Conservation (phyloP, 1,139 yeast species). For the Taphrina sp. region DNA sequence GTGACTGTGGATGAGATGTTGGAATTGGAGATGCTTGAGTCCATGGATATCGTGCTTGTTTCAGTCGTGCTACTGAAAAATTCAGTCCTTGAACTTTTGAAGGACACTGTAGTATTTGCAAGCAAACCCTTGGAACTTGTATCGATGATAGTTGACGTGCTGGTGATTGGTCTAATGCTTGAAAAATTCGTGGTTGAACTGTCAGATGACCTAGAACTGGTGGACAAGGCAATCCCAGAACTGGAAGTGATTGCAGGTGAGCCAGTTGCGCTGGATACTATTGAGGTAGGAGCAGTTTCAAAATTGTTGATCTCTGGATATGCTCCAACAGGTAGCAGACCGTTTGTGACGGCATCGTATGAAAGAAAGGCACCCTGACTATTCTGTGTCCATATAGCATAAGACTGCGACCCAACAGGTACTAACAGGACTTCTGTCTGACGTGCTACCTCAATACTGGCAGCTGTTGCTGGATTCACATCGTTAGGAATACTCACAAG, state of each 20-base stretch:
- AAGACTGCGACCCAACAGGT: not conserved
- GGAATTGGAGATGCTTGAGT: too few relatives aligned
- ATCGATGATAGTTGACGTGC: not conserved
- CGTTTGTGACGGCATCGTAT: not conserved
- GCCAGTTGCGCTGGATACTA: not conserved
- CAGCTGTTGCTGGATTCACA: slow-evolving; percentile 6
- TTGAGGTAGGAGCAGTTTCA: not conserved
- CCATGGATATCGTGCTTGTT: too few relatives aligned
- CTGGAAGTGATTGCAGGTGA: too few relatives aligned
- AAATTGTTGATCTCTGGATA: slow-evolving; percentile 13
- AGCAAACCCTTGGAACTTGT: not conserved
- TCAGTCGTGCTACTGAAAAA: too few relatives aligned
- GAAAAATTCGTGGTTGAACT: not conserved
- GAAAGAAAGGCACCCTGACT: slow-evolving; percentile 10
- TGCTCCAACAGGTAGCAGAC: not conserved
- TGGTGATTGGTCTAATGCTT: not conserved
- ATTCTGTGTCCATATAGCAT: slow-evolving; percentile 16
- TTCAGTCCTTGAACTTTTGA: too few relatives aligned
- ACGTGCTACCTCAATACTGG: not conserved
- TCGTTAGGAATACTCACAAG: slow-evolving; percentile 5
- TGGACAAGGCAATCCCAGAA: not conserved
- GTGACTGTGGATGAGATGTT: too few relatives aligned
- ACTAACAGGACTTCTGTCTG: slow-evolving; percentile 7
- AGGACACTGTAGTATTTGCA: too few relatives aligned
- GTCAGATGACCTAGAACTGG: not conserved